A percentile compares a stretch with the other conserved stretches of the same genome.
These are phyloP conservation scores for Diaporthe helianthi DNA, from an alignment of 2,329 filamentous ascomycete species.

Conservation along the genomic window DNA sequence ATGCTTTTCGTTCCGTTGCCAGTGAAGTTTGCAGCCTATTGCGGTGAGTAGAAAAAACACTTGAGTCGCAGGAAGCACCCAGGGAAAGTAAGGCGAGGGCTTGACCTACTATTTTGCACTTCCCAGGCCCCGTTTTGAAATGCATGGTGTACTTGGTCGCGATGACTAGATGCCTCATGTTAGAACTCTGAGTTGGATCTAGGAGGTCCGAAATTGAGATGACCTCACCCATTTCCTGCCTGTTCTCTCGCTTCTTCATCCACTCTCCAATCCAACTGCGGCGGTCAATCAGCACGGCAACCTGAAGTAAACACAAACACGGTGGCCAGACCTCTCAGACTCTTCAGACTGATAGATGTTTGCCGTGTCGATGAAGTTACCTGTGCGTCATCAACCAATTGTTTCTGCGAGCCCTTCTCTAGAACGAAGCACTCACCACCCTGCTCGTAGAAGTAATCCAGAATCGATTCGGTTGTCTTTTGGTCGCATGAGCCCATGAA, in stretches of 20 bases:
- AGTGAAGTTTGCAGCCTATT: constrained; percentile 54
- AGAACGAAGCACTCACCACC: constrained; percentile 49
- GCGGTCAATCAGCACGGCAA: too few relatives aligned
- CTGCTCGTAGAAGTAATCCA: constrained; percentile 70
- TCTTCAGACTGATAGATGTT: constrained; percentile 49
- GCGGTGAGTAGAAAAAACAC: background rate
- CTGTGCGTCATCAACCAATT: too few relatives aligned
- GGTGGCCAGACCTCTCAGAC: too few relatives aligned
- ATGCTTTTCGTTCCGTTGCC: constrained; percentile 71
- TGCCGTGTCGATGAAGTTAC: constrained; percentile 75
- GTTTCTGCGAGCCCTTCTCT: too few relatives aligned
- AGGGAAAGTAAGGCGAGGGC: too few relatives aligned
- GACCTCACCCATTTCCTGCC: constrained; percentile 67
- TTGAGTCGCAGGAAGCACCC: too few relatives aligned
- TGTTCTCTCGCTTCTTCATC: constrained; percentile 69
- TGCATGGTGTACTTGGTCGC: constrained; percentile 73
- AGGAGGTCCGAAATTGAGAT: background rate
- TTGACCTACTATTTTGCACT: constrained; percentile 43
- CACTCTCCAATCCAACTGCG: constrained; percentile 70
- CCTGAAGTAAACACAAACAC: too few relatives aligned
- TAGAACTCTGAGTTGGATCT: background rate
- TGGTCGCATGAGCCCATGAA: constrained; percentile 72
- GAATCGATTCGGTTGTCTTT: constrained; percentile 65
- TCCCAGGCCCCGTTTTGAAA: constrained; percentile 44
- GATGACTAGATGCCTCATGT: constrained; percentile 50